Conservation (phyloP, 2,329 filamentous ascomycete genomes). For the Diaporthe helianthi region DNA sequence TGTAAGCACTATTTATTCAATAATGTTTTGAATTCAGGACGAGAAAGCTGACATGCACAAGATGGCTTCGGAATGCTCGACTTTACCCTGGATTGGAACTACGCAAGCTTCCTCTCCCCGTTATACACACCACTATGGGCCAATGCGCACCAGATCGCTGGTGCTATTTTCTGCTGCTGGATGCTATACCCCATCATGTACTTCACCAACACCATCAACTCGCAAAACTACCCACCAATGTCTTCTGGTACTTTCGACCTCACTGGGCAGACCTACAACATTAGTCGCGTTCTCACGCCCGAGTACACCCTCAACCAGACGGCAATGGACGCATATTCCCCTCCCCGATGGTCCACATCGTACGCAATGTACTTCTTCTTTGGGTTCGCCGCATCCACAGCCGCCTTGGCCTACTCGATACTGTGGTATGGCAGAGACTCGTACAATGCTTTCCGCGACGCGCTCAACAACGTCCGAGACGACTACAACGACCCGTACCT, state of each 20-base stretch:
- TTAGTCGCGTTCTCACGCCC: conserved; percentile 39
- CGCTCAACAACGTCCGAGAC: conserved; percentile 35
- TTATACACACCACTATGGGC: conserved; percentile 39
- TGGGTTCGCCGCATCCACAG: conserved; percentile 44
- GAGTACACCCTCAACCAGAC: conserved; percentile 41
- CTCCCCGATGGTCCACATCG: conserved; percentile 40
- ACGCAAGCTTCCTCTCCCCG: conserved; percentile 36
- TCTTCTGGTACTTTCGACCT: conserved; percentile 40
- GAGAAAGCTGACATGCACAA: neutral
- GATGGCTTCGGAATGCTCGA: conserved; percentile 44
- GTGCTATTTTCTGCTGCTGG: conserved; percentile 36
- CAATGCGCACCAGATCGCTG: conserved; percentile 36
- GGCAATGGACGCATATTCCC: conserved; percentile 40
- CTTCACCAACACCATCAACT: conserved; percentile 37
- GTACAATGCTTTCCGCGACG: conserved; percentile 36
- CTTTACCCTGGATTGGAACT: conserved; percentile 43
- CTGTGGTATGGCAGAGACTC: conserved; percentile 42
- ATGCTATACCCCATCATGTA: conserved; percentile 39
- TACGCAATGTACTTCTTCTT: conserved; percentile 46
- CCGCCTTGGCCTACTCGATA: conserved; percentile 41
- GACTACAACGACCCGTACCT: conserved; percentile 43
- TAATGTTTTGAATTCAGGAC: neutral
- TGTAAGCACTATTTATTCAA: neutral
- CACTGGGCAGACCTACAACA: conserved; percentile 40
- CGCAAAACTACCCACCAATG: conserved; percentile 38